phyloP scores from a whole-genome alignment of 257 asterid species.

The Parsonsia alboflavescens region DNA sequence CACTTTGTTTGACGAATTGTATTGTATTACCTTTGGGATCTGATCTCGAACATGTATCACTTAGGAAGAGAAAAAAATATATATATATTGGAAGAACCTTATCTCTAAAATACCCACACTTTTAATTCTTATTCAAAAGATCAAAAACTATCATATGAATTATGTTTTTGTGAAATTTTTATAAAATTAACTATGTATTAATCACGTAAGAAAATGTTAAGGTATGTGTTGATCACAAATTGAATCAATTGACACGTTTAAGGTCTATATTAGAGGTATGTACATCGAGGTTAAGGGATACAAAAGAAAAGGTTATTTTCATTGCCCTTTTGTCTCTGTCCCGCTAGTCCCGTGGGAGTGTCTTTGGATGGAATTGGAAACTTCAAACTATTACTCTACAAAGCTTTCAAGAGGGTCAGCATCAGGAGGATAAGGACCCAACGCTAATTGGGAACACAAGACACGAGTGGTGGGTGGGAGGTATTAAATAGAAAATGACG shows the following conservation, averaged over 20 bases:
- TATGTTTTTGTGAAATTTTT: too few species aligned
- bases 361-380: not conserved
- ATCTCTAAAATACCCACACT: too few species aligned
- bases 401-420: slow-evolving; percentile 9
- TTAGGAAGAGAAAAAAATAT: too few species aligned
- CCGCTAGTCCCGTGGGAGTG: not conserved
- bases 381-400: not conserved
- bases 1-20: not conserved
- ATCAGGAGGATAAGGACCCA: slow-evolving; percentile 24
- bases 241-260: too few species aligned
- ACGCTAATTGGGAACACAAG: slow-evolving; percentile 16
- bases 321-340: not conserved
- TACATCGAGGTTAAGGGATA: too few species aligned
- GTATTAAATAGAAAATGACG: slow-evolving; percentile 22
- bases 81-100: not conserved
- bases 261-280: too few species aligned
- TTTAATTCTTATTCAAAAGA: too few species aligned
- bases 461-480: slow-evolving; percentile 26
- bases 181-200: too few species aligned
- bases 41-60: not conserved
- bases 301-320: too few species aligned
- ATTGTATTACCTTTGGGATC: not conserved
- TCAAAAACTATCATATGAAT: too few species aligned
- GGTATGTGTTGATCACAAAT: too few species aligned
- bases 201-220: too few species aligned